Percentiles rank a stretch among this genome's conserved stretches.
phyloP scores from a whole-genome alignment of 306 rosid species.

The Quercus rubra region DNA sequence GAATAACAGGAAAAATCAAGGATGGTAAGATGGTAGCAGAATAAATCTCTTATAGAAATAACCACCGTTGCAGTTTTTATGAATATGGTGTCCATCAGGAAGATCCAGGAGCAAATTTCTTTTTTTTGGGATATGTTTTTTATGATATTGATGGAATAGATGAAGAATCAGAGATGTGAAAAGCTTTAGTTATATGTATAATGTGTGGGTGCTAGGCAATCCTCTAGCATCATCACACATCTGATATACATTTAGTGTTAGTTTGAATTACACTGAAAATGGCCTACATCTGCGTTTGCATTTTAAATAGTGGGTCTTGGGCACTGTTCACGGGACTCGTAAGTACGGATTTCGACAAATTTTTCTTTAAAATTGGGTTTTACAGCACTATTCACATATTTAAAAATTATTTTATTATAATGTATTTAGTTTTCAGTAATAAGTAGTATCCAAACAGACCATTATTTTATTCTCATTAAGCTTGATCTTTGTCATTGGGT shows the following conservation, averaged over 20 bases:
- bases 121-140: background rate
- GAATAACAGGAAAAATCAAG: background rate
- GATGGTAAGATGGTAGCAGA: background rate
- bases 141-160: background rate
- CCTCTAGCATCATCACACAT: background rate
- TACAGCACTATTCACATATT: too few relatives aligned
- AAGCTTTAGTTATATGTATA: background rate
- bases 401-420: too few relatives aligned
- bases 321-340: too few relatives aligned
- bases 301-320: too few relatives aligned
- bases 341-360: too few relatives aligned
- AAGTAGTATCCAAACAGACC: too few relatives aligned
- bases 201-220: background rate
- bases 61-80: background rate
- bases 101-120: background rate
- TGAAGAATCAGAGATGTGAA: background rate
- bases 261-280: too few relatives aligned
- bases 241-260: background rate
- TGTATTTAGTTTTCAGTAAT: too few relatives aligned
- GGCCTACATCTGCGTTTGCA: too few relatives aligned
- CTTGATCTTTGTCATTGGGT: background rate
- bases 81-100: background rate
- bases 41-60: background rate
- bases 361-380: too few relatives aligned
- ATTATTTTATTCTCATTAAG: background rate